Evolutionary conservation across 352 stramenopile genomes (phyloP), one percentile per base, ranked within the genome.

Genomic region (Phytophthora vignae): DNA sequence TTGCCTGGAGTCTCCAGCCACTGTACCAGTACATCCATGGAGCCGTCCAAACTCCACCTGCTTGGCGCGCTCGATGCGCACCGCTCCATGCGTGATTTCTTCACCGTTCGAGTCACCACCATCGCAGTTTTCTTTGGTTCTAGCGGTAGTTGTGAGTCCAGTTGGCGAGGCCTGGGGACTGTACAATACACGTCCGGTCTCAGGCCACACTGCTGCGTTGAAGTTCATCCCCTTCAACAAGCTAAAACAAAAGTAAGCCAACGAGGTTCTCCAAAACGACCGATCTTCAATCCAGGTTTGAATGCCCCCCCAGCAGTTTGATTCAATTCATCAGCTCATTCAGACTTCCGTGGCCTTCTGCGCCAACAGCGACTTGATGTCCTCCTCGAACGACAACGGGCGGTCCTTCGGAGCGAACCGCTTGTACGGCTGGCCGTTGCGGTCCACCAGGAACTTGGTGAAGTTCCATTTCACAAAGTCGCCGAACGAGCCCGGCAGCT

Each of bases 391-490:
- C n/a, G 64, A 66, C 57, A 72, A 10, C 40, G 69, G 69, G 2
- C 57, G 49, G 9, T 76, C 69, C 57, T 38, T 76, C 21, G 69
- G 69, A 74, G 69, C 63, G 29, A 49, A 77, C 3, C 70, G 65
- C 64, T 77, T 77, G 70, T 25, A 73, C 33, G 92, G 88, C 62
- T 83, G 79, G 17, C 92, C 92, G 50, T 95, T 83, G 61, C 86
- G 82, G 80, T 97, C 92, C 8, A 98, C 82, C 15, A 98, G 69
- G 72, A 98, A 98, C 76, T 95, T 97, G 36, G 83, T 90, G 67
- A 94, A 97, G 77, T 97, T 97, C 92, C 90, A 97, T 63, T 90
- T 85, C 70, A 97, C 85, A 67, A 88, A 91, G 15, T 82, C 88
- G 11, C 82, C 86, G 62, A 90, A 83, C 66, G 91, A 68, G 9